Conservation (phyloP, 768 basidiomycete genomes). For the Hydnum rufescens region DNA sequence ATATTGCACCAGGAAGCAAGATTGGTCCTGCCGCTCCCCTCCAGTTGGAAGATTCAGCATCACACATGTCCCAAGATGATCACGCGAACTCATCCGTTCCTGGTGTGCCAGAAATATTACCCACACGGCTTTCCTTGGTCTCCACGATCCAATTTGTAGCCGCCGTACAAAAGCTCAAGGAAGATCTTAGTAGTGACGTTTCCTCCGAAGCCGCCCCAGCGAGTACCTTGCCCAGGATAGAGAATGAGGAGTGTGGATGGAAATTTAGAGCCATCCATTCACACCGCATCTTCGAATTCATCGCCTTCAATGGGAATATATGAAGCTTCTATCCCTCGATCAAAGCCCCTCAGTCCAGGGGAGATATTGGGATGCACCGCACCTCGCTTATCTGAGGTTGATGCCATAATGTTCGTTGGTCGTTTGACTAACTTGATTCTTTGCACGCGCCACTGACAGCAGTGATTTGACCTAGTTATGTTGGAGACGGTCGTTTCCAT, state of each 20-base stretch:
- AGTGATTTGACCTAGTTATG: conserved; percentile 38
- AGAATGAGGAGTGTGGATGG: neutral
- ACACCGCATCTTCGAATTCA: neutral
- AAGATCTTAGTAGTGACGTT: too few species aligned
- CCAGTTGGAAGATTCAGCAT: conserved; percentile 31
- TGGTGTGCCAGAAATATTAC: conserved; percentile 1
- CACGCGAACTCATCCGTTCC: neutral
- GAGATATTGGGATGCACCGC: conserved; percentile 97
- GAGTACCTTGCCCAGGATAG: neutral
- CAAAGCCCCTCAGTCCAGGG: conserved; percentile 86
- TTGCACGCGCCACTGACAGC: neutral
- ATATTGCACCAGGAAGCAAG: conserved; percentile 26
- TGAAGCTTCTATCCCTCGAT: conserved; percentile 57
- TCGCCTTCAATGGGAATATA: conserved; percentile 41
- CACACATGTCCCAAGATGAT: neutral
- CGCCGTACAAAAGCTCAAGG: conserved; percentile 70
- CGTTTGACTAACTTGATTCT: neutral
- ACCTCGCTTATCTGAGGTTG: conserved; percentile 55
- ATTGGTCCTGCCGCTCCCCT: conserved; percentile 27
- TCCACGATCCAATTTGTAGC: conserved; percentile 97
- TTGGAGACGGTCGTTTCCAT: conserved; percentile 96
- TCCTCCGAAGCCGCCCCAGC: too few species aligned
- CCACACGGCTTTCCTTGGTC: conserved; percentile 71
- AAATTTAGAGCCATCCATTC: neutral
- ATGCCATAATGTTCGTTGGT: conserved; percentile 79